phyloP scores from a whole-genome alignment of 2,329 filamentous ascomycete species.

The Cladobotryum mycophilum region DNA sequence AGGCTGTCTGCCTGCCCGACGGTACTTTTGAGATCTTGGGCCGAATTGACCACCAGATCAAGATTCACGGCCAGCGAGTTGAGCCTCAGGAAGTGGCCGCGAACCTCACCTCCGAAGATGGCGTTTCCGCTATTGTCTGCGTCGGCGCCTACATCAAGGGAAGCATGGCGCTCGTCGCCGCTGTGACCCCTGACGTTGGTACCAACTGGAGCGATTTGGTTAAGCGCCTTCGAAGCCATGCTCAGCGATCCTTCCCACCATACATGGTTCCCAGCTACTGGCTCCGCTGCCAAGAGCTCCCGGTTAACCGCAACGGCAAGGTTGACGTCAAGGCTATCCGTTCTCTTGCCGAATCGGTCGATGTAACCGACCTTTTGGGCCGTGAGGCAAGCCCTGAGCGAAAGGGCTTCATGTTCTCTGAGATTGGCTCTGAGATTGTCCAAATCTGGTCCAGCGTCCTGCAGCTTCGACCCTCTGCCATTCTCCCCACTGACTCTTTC shows the following conservation, averaged over 20 bases:
- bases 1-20: too few species aligned
- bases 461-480: background rate
- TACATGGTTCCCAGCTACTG: constrained; percentile 22
- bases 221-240: background rate
- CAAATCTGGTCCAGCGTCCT: background rate
- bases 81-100: constrained; percentile 13
- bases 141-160: too few species aligned
- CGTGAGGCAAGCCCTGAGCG: too few species aligned
- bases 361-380: too few species aligned
- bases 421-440: too few species aligned
- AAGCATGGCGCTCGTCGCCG: too few species aligned
- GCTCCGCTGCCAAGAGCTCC: constrained; percentile 16
- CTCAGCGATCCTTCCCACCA: constrained; percentile 13
- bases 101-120: too few species aligned
- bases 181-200: too few species aligned
- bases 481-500: constrained; percentile 5
- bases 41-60: constrained; percentile 26
- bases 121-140: too few species aligned
- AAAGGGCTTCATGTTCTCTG: too few species aligned
- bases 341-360: too few species aligned
- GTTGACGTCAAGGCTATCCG: constrained; percentile 7
- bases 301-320: constrained; percentile 21
- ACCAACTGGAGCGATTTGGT: too few species aligned
- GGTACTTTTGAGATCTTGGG: constrained; percentile 17
- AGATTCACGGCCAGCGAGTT: constrained; percentile 28